These are phyloP conservation scores for Trypanosoma cruzi DNA, from an alignment of 208 protist species.

Conservation along the genomic window DNA sequence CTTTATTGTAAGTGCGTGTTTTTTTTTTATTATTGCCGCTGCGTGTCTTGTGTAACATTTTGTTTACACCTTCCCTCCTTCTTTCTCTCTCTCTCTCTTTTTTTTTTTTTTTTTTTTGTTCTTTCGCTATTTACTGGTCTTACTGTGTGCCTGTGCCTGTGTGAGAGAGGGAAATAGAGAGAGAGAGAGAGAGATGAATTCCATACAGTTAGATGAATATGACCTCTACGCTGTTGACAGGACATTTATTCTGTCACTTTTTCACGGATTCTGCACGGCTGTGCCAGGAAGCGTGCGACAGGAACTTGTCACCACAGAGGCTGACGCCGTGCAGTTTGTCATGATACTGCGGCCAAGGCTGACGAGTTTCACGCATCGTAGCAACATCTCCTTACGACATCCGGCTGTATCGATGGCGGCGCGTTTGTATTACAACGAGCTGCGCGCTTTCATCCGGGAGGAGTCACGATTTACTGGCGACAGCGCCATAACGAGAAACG, in stretches of 20 bases:
- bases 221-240: constrained; percentile 15
- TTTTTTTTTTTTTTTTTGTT: constrained; percentile 17
- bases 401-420: constrained; percentile 81
- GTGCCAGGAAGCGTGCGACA: constrained; percentile 57
- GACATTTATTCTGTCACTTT: constrained; percentile 41
- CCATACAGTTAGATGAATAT: neutral
- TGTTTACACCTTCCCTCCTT: neutral
- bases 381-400: constrained; percentile 72
- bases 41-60: neutral
- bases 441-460: constrained; percentile 27
- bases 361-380: constrained; percentile 68
- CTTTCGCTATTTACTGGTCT: constrained; percentile 11
- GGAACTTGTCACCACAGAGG: constrained; percentile 36
- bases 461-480: constrained; percentile 1
- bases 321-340: constrained; percentile 75
- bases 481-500: no score
- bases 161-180: neutral
- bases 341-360: constrained; percentile 70
- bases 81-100: constrained; percentile 16
- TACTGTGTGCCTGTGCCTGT: constrained; percentile 2
- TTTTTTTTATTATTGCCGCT: no score
- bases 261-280: constrained; percentile 58
- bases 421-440: constrained; percentile 60
- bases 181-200: constrained; percentile 3
- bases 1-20: no score